Percentiles rank a stretch among this genome's conserved stretches.
Evolutionary conservation across 352 stramenopile species (phyloP).

Genomic region (Globisporangium paddicum): DNA sequence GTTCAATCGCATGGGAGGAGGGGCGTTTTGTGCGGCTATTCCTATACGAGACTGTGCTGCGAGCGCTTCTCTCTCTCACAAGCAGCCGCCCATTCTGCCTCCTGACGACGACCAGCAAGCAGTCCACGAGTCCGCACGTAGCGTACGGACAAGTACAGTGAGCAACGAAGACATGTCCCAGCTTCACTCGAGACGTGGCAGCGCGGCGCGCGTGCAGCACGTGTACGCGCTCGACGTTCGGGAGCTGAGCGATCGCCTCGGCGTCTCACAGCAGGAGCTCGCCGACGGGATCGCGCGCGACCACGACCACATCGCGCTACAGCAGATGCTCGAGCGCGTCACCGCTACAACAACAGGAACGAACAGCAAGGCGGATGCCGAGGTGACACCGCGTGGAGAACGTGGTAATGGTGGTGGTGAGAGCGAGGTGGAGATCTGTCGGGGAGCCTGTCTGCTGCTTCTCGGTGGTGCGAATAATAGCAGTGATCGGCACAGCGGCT

Average conservation of each 20-base stretch:
- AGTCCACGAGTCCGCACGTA: too few relatives aligned
- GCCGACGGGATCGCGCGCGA: slow-evolving; percentile 15
- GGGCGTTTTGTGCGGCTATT: too few relatives aligned
- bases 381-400: too few relatives aligned
- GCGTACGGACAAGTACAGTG: background rate
- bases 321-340: slow-evolving; percentile 11
- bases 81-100: too few relatives aligned
- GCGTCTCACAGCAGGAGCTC: slow-evolving; percentile 22
- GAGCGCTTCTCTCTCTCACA: background rate
- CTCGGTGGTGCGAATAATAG: background rate
- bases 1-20: too few relatives aligned
- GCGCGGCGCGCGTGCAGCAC: slow-evolving; percentile 11
- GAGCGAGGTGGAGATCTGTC: slow-evolving; percentile 5
- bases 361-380: too few relatives aligned
- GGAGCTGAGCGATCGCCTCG: slow-evolving; percentile 18
- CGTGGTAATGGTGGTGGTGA: background rate
- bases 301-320: slow-evolving; percentile 14
- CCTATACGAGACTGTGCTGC: background rate
- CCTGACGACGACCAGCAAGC: background rate
- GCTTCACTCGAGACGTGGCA: background rate
- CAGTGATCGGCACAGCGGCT: background rate
- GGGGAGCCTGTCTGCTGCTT: slow-evolving; percentile 17
- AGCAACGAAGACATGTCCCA: background rate
- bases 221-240: slow-evolving; percentile 21
- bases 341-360: too few relatives aligned